phyloP scores from a whole-genome alignment of 768 basidiomycete species.

The Tricholomella constricta region DNA sequence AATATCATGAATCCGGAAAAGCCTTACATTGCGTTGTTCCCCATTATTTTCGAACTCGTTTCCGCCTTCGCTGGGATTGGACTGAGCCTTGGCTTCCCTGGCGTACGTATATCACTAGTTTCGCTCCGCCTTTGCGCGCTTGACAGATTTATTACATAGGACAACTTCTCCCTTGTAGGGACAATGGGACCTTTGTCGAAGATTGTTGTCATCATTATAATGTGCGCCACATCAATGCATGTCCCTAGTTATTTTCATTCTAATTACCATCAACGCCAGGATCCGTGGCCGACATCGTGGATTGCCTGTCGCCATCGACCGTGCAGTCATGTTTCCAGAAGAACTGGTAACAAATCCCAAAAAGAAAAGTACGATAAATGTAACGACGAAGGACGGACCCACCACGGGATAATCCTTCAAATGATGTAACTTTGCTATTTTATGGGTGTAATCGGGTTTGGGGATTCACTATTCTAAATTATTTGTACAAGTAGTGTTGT shows the following conservation, averaged over 20 bases:
- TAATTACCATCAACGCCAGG: conserved; percentile 27
- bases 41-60: conserved; percentile 63
- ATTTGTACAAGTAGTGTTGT: background rate
- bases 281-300: conserved; percentile 75
- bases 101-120: conserved; percentile 30
- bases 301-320: conserved; percentile 66
- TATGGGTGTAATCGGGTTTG: too few relatives aligned
- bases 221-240: conserved; percentile 40
- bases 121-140: background rate
- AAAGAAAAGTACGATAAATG: background rate
- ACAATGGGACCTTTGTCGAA: conserved; percentile 68
- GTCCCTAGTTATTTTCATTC: background rate
- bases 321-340: conserved; percentile 47
- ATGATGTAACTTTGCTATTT: too few relatives aligned
- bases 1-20: conserved; percentile 55
- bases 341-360: conserved; percentile 25
- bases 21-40: conserved; percentile 64
- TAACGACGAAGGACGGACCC: background rate
- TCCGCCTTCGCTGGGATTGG: conserved; percentile 74
- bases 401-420: too few relatives aligned
- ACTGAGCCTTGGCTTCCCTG: conserved; percentile 61
- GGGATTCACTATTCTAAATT: too few relatives aligned
- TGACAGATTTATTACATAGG: conserved; percentile 25
- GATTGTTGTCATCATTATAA: conserved; percentile 68
- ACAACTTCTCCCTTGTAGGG: conserved; percentile 66